Evolutionary conservation across 2,329 filamentous ascomycete species (phyloP).

Genomic region (Ophiostoma piceae): DNA sequence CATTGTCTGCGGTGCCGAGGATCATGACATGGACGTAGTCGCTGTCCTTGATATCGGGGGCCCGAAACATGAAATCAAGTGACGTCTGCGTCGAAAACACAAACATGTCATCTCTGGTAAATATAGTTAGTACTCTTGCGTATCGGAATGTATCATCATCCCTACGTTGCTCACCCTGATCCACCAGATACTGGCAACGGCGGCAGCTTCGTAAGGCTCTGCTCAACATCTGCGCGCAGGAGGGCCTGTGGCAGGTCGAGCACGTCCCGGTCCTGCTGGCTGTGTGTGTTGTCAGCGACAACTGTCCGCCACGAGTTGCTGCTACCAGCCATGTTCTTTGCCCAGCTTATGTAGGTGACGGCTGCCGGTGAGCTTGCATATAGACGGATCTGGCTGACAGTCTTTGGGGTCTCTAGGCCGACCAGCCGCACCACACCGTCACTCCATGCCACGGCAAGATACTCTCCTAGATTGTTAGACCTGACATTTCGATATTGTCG

Average conservation of each 20-base stretch:
- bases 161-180: conserved; percentile 48
- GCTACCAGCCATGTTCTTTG: conserved; percentile 41
- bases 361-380: conserved; percentile 40
- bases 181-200: conserved; percentile 61
- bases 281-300: conserved; percentile 30
- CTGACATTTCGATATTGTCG: neutral
- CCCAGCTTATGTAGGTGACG: conserved; percentile 53
- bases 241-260: conserved; percentile 66
- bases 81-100: conserved; percentile 66
- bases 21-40: conserved; percentile 76
- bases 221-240: conserved; percentile 69
- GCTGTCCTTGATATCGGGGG: conserved; percentile 57
- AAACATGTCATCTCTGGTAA: conserved; percentile 47
- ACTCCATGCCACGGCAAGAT: conserved; percentile 77
- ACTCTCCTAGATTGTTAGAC: conserved; percentile 51
- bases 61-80: conserved; percentile 64
- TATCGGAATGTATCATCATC: neutral
- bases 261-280: conserved; percentile 32
- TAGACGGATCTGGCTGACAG: conserved; percentile 64
- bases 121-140: neutral
- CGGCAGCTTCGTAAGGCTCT: conserved; percentile 69
- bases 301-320: conserved; percentile 32
- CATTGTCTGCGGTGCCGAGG: conserved; percentile 64
- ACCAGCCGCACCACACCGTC: conserved; percentile 73
- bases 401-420: conserved; percentile 74